Conservation (phyloP, 495 filamentous ascomycete species). For the Neurospora africana region DNA sequence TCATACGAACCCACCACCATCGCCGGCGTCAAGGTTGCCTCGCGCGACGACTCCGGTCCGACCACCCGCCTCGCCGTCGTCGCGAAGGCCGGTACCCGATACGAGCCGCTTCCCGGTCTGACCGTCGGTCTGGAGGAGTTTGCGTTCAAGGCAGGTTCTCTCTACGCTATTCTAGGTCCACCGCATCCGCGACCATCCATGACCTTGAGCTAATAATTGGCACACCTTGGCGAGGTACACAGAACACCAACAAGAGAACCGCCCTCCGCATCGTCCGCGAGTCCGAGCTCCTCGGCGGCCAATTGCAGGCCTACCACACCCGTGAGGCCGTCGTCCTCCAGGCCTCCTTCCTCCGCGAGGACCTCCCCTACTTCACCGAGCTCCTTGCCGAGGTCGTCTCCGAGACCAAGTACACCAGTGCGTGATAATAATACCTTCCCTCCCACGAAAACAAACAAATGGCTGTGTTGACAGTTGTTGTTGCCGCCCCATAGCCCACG, state of each 20-base stretch:
- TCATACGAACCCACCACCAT: conserved; percentile 81
- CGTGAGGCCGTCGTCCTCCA: conserved; percentile 85
- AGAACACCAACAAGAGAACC: conserved; percentile 80
- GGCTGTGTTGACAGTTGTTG: conserved; percentile 12
- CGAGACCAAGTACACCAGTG: conserved; percentile 76
- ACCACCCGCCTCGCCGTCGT: conserved; percentile 85
- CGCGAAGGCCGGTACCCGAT: conserved; percentile 84
- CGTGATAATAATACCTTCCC: conserved; percentile 22
- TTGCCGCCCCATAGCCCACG: conserved; percentile 51
- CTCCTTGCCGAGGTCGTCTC: conserved; percentile 83
- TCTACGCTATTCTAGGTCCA: no score
- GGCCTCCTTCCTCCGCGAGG: conserved; percentile 87
- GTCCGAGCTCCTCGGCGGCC: conserved; percentile 82
- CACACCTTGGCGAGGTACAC: conserved; percentile 7
- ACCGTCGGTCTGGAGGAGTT: conserved; percentile 83
- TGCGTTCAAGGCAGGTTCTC: conserved; percentile 78
- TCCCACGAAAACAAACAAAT: background rate
- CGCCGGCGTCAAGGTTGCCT: conserved; percentile 80
- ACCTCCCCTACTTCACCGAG: conserved; percentile 96
- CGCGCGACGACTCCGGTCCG: conserved; percentile 75
- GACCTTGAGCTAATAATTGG: conserved; percentile 39
- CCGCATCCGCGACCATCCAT: background rate
- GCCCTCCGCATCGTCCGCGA: conserved; percentile 88
- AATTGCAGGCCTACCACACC: conserved; percentile 75
- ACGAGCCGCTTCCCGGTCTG: conserved; percentile 78